Conservation (phyloP, 768 basidiomycete species). For the Panus rudis region DNA sequence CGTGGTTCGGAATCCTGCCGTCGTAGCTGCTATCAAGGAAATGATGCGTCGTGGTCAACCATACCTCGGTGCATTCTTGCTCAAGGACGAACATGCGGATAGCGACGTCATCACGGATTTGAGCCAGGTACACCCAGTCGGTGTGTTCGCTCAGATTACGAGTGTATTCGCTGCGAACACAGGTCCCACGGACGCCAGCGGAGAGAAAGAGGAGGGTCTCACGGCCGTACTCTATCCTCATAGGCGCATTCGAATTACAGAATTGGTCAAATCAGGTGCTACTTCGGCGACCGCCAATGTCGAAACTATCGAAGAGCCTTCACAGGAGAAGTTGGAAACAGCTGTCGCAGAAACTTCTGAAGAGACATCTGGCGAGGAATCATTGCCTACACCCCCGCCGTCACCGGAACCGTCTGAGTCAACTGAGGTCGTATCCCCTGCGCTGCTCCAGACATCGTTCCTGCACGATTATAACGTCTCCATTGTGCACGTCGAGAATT, state of each 20-base stretch:
- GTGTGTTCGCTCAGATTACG: slow-evolving; percentile 96
- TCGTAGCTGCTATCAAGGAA: slow-evolving; percentile 91
- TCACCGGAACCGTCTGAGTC: slow-evolving; percentile 13
- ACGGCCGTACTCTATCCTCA: slow-evolving; percentile 95
- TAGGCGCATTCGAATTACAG: slow-evolving; percentile 80
- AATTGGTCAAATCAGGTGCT: slow-evolving; percentile 67
- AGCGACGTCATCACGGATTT: slow-evolving; percentile 88
- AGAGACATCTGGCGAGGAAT: slow-evolving; percentile 36
- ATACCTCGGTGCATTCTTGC: slow-evolving; percentile 92
- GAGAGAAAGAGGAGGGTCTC: slow-evolving; percentile 79
- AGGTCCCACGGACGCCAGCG: slow-evolving; percentile 55
- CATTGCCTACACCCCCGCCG: slow-evolving; percentile 28
- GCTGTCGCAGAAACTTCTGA: not conserved
- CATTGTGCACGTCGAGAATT: slow-evolving; percentile 82
- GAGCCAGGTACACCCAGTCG: slow-evolving; percentile 84
- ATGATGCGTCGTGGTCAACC: slow-evolving; percentile 97
- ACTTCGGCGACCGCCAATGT: slow-evolving; percentile 25
- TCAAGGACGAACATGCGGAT: slow-evolving; percentile 91
- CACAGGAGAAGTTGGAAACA: slow-evolving; percentile 9
- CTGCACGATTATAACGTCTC: slow-evolving; percentile 77
- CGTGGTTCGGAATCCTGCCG: slow-evolving; percentile 82
- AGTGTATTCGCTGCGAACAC: slow-evolving; percentile 70
- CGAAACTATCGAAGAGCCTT: slow-evolving; percentile 24
- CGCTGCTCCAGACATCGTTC: slow-evolving; percentile 77
- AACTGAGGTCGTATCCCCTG: slow-evolving; percentile 23